phyloP scores from a whole-genome alignment of 306 rosid genomes.

The Citrullus amarus region DNA sequence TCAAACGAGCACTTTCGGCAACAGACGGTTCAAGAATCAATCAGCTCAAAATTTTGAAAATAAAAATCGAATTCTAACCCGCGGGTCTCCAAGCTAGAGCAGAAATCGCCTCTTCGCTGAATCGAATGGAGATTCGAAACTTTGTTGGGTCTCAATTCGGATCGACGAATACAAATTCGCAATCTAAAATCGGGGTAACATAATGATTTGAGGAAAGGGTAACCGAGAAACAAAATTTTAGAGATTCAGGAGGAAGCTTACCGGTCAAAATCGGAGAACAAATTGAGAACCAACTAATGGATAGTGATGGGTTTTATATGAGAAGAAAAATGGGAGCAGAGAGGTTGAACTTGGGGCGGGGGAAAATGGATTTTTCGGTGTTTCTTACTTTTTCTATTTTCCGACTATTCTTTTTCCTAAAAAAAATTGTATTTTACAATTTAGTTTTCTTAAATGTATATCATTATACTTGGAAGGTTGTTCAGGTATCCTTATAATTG shows the following conservation, averaged over 20 bases:
- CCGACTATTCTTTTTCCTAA: too few species aligned
- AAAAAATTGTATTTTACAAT: too few species aligned
- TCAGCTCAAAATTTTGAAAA: neutral
- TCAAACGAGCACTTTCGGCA: neutral
- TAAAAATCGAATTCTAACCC: neutral
- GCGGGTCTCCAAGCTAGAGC: neutral
- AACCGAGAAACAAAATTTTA: neutral
- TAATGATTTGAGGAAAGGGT: neutral
- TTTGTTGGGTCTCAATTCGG: neutral
- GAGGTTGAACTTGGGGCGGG: neutral
- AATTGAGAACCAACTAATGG: neutral
- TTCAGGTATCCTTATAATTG: too few species aligned
- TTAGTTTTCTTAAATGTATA: too few species aligned
- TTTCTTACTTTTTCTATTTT: too few species aligned
- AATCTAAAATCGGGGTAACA: neutral
- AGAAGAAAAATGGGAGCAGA: neutral
- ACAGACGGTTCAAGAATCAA: neutral
- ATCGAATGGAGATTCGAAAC: neutral
- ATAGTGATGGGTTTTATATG: neutral
- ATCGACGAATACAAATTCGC: neutral
- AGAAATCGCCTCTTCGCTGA: neutral
- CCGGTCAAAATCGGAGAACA: constrained; percentile 1
- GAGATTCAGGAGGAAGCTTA: neutral
- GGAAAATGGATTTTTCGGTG: neutral
- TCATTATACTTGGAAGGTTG: too few species aligned